phyloP scores from a whole-genome alignment of 1,139 yeast species.

The Yamadazyma friedrichii region DNA sequence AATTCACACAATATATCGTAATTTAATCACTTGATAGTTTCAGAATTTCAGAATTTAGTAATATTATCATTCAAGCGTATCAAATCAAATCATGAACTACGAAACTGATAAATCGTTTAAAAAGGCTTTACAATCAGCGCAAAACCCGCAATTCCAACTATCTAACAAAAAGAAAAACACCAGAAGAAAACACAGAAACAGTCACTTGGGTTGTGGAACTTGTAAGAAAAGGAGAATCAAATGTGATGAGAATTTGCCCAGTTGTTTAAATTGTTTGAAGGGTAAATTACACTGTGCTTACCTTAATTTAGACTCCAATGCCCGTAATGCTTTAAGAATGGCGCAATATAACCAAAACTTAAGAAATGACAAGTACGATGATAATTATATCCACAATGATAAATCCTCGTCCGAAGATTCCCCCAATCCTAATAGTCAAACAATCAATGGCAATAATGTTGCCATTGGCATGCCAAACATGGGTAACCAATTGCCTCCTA shows the following conservation, averaged over 20 bases:
- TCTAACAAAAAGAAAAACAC: conserved; percentile 39
- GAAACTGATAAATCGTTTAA: conserved; percentile 17
- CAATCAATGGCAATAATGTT: too few relatives aligned
- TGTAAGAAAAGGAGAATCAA: conserved; percentile 67
- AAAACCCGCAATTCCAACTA: conserved; percentile 17
- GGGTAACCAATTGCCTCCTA: background rate
- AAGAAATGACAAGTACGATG: conserved; percentile 30
- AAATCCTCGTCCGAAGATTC: conserved; percentile 4
- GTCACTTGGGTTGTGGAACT: conserved; percentile 64
- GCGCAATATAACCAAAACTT: conserved; percentile 50
- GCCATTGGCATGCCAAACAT: background rate
- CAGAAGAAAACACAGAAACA: conserved; percentile 61
- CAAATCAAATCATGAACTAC: conserved; percentile 2
- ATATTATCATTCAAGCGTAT: background rate
- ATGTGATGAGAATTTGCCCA: conserved; percentile 65
- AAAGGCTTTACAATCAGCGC: conserved; percentile 17
- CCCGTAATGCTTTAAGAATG: conserved; percentile 49
- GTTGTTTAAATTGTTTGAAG: conserved; percentile 59
- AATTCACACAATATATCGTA: too few relatives aligned
- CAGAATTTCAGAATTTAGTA: too few relatives aligned
- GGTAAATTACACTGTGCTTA: conserved; percentile 59
- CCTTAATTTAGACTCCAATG: conserved; percentile 47
- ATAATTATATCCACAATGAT: conserved; percentile 5
- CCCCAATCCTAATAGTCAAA: conserved; percentile 1
- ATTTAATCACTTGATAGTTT: too few relatives aligned